Evolutionary conservation across 208 protist species (phyloP), one percentile per base, ranked within the genome.

Genomic region (Leptomonas pyrrhocoris): DNA sequence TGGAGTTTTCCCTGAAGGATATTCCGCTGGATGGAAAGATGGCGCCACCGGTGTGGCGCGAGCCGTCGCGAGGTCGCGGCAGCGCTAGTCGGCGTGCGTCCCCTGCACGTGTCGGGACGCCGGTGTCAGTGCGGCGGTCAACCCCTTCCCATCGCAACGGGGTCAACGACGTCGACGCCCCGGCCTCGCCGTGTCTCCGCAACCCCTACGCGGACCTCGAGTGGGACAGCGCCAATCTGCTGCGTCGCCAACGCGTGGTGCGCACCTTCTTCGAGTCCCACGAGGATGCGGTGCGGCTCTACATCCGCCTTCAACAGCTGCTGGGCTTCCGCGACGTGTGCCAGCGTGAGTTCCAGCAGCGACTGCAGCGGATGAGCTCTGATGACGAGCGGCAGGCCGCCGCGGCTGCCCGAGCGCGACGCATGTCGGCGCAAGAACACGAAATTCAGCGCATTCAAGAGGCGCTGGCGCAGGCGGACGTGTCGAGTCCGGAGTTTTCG

Each of bases 271-370:
- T 69, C 43, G 40, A 31, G n/a, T 50, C 45, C 2, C 76, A 81
- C 28, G 76, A 81, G 64, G 62, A 68, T 31, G 66, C 62, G 25
- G 27, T 69, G 27, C 70, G 70, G 13, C 60, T 66, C 19, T 68
- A 71, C 46, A 73, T 77, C 25, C 43, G 50, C 48, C 60, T 77
- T 0, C 46, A 77, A 40, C 62, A 73, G 71, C 51, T 69, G 18
- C 54, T 67, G 12, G 23, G 1, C 23, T 38, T 62, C 55, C 68
- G 57, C 1, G 68, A 61, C 19, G 45, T 73, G 50, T 51, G 48
- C 57, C 21, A 67, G 6, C 4, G 4, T 11, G 76, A 77, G 76
- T 59, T 77, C 53, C 49, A 65, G 15, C 49, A 61, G 58, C 63
- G 71, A 3, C 49, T 81, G 28, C 48, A 53, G 18, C 13, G 45